Evolutionary conservation across 1,284 basidiomycete genomes (phyloP), one percentile per base, ranked within the genome.

Genomic region (Tilletia setariae): DNA sequence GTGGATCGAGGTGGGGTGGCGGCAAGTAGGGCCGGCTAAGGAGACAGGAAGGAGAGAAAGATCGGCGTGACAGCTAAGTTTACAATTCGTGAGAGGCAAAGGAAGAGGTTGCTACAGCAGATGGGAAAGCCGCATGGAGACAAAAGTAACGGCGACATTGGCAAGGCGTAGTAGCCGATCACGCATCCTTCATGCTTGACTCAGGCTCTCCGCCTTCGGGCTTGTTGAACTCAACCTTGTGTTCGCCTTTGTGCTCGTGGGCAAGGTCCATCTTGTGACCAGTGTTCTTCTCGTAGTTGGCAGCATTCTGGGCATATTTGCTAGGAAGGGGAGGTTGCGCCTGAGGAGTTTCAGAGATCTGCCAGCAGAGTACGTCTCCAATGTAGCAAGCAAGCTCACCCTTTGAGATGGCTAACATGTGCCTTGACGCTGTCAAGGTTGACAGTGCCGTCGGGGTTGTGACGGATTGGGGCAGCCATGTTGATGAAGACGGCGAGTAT

Each of bases 391-490:
- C 21, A 28, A 9, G 9, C 53, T 59, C 19, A 59, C 53, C 53
- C 53, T 30, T 59, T 59, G 53, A 59, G 53, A 59, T 59, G 53
- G n/a, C 23, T 8, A 30, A 59, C 53, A 30, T 59, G 53, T 6
- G 53, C 25, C n/a, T 59, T 23, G 53, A 59, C n/a, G 53, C 53
- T 59, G 53, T 15, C 53, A 30, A 59, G 53, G 53, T 59, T 30
- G 53, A 59, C 53, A 4, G 21, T 59, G 8, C 53, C 53, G 53
- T 59, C 53, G 16, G 2, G 23, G 53, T 23, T 59, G 53, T 30
- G 53, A 6, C 23, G 16, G 53, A 59, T 59, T 1, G 53, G 53
- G 9, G 53, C 53, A 15, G 53, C 53, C 53, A 59, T 59, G 53
- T 59, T 30, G 16, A 30, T 25, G 53, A 28, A 28, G 8, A 59